Base-by-base conservation (phyloP, 208 protist species). In the Strigomonas culicis region DNA sequence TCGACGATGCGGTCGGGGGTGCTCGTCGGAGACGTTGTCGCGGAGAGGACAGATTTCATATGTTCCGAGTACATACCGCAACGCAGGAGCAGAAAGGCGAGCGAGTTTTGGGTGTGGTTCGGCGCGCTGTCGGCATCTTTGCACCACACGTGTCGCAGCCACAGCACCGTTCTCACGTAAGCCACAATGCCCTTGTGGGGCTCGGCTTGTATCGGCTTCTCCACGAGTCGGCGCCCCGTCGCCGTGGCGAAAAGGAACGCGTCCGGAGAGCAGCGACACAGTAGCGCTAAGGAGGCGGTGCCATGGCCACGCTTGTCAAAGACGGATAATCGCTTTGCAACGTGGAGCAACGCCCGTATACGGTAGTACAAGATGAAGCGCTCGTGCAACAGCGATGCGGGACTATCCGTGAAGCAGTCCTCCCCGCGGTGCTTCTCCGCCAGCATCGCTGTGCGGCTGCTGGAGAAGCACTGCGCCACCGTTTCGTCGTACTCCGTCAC, bases 381-480 rank as follows among this genome's bases (percentile, higher is more conserved):
- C 36, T 61, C 57, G 36, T 61, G 44, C 36, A 61, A 19, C 6
- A 61, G 8, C 13, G 57, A 47, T 1, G 25, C 57, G 11, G 57
- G 57, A 21, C 34, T 50, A 17, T 61, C 57, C 21, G 39, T 15
- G 39, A 44, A 3, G 11, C 39, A 44, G 4, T 44, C 39, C 10
- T 44, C 39, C 1, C 79, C 63, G 39, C 32, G 46, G 0, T 82
- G 47, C 1, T 79, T 51, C 43, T 80, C 70, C 34, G 91, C 25
- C 22, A 57, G 57, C 10, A 75, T 60, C 11, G 82, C 74, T 0
- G 75, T 62, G 0, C 72, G 67, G 32, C 91, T 86, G 27, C 88
- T 75, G 41, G 86, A 79, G 59, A 95, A 92, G 56, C 88, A 95
- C 0, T 83, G 86, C 2, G 72, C 58, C 63, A 95, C 91, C 53